Percentiles rank a stretch among this genome's conserved stretches.
Evolutionary conservation across 1,284 basidiomycete genomes (phyloP).

Genomic region (Rhodotorula sp.): DNA sequence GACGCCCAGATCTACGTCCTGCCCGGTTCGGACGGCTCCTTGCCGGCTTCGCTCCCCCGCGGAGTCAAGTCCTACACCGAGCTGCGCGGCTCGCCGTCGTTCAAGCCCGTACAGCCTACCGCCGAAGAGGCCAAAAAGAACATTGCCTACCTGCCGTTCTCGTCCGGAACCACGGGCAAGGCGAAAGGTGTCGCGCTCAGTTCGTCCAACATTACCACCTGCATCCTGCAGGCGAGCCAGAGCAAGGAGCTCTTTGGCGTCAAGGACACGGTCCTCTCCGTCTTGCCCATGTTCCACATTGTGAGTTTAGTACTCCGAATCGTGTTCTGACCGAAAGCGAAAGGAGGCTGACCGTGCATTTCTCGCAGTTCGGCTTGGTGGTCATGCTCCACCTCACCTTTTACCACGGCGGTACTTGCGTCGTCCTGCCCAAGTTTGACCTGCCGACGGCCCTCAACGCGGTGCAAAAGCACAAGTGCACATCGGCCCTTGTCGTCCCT

Average conservation of each 20-base stretch:
- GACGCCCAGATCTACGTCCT: slow-evolving; percentile 30
- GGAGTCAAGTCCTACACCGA: slow-evolving; percentile 20
- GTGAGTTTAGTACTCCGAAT: neutral
- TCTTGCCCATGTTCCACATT: slow-evolving; percentile 27
- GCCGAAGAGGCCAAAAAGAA: slow-evolving; percentile 10
- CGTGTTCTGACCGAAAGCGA: too few species aligned
- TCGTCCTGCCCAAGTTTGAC: slow-evolving; percentile 38
- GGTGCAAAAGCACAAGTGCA: slow-evolving; percentile 30
- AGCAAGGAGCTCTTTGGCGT: slow-evolving; percentile 24
- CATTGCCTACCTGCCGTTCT: slow-evolving; percentile 32
- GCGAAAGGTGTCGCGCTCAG: slow-evolving; percentile 35
- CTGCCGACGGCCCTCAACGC: slow-evolving; percentile 23
- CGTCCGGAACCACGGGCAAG: slow-evolving; percentile 32
- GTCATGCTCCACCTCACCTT: slow-evolving; percentile 31
- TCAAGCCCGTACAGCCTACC: slow-evolving; percentile 23
- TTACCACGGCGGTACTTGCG: slow-evolving; percentile 29
- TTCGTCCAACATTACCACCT: slow-evolving; percentile 25
- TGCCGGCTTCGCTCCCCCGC: slow-evolving; percentile 8
- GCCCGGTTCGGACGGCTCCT: slow-evolving; percentile 20
- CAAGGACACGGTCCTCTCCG: slow-evolving; percentile 20
- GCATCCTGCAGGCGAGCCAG: slow-evolving; percentile 15
- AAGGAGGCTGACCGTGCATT: neutral
- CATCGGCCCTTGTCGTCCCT: slow-evolving; percentile 36
- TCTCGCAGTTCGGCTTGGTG: slow-evolving; percentile 26
- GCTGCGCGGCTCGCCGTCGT: slow-evolving; percentile 14